Evolutionary conservation across 2,329 filamentous ascomycete species (phyloP).

Genomic region (Ophiostoma himal-ulmi): DNA sequence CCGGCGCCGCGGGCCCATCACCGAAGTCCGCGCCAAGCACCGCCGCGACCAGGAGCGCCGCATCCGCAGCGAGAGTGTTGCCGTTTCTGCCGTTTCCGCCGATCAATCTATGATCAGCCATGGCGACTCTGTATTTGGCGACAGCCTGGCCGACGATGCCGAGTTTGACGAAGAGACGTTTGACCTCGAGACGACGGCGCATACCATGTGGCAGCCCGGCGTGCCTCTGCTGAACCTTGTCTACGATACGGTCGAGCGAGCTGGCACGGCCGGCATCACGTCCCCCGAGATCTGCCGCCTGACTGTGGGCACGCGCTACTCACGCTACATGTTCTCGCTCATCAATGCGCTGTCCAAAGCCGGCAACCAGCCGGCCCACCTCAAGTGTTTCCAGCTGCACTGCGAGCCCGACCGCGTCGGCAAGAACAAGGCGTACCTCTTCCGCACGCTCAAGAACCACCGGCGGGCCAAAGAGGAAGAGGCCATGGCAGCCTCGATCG

Average conservation of each 20-base stretch:
- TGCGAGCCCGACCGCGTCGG: slow-evolving; percentile 36
- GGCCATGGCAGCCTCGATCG: neutral
- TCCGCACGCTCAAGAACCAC: slow-evolving; percentile 25
- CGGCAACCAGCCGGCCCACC: slow-evolving; percentile 37
- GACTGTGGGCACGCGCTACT: slow-evolving; percentile 35
- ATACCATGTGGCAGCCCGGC: neutral
- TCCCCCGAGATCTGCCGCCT: slow-evolving; percentile 35
- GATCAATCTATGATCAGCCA: slow-evolving; percentile 20
- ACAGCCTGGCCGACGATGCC: slow-evolving; percentile 22
- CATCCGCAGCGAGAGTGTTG: slow-evolving; percentile 17
- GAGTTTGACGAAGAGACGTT: slow-evolving; percentile 17
- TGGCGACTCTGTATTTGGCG: slow-evolving; percentile 12
- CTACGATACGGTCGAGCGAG: slow-evolving; percentile 34
- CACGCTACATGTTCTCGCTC: slow-evolving; percentile 34
- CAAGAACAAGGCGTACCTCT: slow-evolving; percentile 41
- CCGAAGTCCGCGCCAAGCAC: slow-evolving; percentile 22
- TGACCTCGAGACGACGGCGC: neutral
- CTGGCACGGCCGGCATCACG: slow-evolving; percentile 33
- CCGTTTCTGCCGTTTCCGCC: slow-evolving; percentile 22
- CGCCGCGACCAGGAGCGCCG: slow-evolving; percentile 17
- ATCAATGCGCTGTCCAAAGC: slow-evolving; percentile 32
- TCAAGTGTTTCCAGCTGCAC: slow-evolving; percentile 37
- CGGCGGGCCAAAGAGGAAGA: neutral
- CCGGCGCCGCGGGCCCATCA: slow-evolving; percentile 30
- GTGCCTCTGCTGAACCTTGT: slow-evolving; percentile 32